phyloP scores from a whole-genome alignment of 129 eudicot species.

The Flaveria linearis region DNA sequence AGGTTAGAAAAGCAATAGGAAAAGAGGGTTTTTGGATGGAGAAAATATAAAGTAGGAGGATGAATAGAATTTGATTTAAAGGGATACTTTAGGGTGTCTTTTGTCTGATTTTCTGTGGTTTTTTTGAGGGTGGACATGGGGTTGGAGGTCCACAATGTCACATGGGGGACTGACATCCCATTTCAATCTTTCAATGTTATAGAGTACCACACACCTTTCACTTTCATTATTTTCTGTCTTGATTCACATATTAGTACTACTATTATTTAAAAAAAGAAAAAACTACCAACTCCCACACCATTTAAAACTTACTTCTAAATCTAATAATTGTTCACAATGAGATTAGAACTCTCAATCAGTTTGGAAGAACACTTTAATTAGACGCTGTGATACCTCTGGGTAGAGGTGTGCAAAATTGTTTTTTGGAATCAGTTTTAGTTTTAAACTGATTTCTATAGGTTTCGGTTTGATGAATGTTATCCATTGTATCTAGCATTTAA shows the following conservation, averaged over 20 bases:
- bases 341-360: no score
- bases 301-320: no score
- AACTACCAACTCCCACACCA: no score
- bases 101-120: conserved; percentile 60
- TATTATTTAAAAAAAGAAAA: no score
- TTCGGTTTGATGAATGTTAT: no score
- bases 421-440: no score
- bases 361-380: no score
- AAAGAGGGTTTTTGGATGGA: conserved; percentile 25
- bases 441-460: no score
- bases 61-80: conserved; percentile 41
- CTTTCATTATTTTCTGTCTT: conserved; percentile 48
- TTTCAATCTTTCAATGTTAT: conserved; percentile 41
- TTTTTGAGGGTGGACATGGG: conserved; percentile 58
- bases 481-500: no score
- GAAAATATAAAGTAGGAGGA: conserved; percentile 27
- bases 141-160: conserved; percentile 64
- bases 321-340: no score
- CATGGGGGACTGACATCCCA: conserved; percentile 77
- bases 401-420: no score
- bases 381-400: no score
- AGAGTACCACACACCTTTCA: conserved; percentile 57
- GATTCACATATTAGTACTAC: conserved; percentile 32
- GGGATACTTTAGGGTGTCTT: conserved; percentile 47
- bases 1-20: background rate